Conservation (phyloP, 2,329 filamentous ascomycete species). For the Fusarium temperatum region DNA sequence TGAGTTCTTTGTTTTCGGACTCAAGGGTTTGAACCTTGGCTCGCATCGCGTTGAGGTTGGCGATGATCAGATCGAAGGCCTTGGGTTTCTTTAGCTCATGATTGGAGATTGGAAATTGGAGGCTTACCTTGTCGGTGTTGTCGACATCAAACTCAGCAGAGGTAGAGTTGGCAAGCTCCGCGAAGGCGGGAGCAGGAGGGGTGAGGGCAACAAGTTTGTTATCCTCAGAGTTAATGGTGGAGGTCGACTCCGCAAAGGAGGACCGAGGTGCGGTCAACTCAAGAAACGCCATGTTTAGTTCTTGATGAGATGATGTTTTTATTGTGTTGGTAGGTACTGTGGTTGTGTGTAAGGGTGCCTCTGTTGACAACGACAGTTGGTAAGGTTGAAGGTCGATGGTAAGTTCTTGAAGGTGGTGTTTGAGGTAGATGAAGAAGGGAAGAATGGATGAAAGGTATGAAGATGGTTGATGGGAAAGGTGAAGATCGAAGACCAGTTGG, state of each 20-base stretch:
- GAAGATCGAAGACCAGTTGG: background rate
- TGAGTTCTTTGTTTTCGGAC: background rate
- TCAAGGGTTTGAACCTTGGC: background rate
- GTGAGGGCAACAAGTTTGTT: background rate
- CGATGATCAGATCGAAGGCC: background rate
- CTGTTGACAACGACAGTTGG: background rate
- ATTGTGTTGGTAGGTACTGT: background rate
- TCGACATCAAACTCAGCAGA: background rate
- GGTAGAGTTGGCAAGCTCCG: background rate
- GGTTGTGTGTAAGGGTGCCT: background rate
- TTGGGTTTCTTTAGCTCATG: background rate
- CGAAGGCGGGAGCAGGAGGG: background rate
- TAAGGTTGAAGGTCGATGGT: background rate
- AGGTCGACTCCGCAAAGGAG: background rate
- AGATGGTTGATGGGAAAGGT: background rate
- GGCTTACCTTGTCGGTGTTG: background rate
- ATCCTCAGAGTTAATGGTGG: background rate
- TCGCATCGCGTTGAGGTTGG: background rate
- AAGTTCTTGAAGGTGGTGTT: background rate
- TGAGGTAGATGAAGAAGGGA: background rate
- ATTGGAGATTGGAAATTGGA: background rate
- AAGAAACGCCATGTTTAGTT: background rate
- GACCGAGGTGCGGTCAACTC: background rate
- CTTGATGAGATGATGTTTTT: rapidly evolving
- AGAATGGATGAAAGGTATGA: background rate